phyloP scores from a whole-genome alignment of 768 basidiomycete genomes.

The Piloderma croceum region DNA sequence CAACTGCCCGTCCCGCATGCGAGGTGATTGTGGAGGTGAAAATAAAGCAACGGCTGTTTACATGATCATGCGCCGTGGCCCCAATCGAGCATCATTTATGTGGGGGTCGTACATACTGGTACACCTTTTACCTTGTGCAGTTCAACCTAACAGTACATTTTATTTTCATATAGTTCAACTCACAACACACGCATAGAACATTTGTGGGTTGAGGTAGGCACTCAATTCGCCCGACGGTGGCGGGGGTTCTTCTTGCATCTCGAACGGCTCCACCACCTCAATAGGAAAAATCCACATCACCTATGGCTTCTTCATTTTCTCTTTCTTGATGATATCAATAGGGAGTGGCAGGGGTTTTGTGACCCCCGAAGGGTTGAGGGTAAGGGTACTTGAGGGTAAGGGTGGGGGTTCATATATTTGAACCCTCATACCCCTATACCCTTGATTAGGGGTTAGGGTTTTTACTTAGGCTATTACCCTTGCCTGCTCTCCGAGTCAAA shows the following conservation, averaged over 20 bases:
- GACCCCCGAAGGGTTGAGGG: no score
- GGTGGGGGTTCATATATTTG: no score
- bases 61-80: conserved; percentile 31
- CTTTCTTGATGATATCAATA: conserved; percentile 11
- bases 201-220: conserved; percentile 24
- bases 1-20: conserved; percentile 22
- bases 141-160: neutral
- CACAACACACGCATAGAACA: conserved; percentile 24
- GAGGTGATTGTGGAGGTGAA: conserved; percentile 32
- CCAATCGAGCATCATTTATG: conserved; percentile 24
- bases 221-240: conserved; percentile 23
- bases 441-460: no score
- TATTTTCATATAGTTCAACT: conserved; percentile 13
- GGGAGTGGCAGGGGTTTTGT: no score
- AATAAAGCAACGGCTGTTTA: conserved; percentile 27
- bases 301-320: conserved; percentile 15
- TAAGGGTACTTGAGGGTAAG: no score
- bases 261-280: conserved; percentile 17
- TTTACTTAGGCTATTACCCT: no score
- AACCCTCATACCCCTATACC: no score
- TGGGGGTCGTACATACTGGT: conserved; percentile 8
- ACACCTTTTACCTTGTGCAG: neutral
- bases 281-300: conserved; percentile 15
- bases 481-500: no score
- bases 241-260: conserved; percentile 20